A percentile compares a stretch with the other conserved stretches of the same genome.
Conservation (phyloP, 768 basidiomycete species). For the Kondoa subrosea region DNA sequence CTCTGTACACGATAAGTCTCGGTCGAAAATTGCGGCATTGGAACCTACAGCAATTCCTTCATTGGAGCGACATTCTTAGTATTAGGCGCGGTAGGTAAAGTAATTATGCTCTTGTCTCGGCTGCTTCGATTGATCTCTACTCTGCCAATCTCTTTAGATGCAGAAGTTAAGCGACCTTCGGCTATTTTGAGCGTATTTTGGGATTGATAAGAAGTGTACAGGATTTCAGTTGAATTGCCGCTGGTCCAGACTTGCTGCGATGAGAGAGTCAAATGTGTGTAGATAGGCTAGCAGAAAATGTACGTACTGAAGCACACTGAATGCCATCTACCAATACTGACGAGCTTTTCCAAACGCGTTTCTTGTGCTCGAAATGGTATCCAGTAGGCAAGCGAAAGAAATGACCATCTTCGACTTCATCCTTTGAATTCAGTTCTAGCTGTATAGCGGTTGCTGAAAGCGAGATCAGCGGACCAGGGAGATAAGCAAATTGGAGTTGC, state of each 20-base stretch:
- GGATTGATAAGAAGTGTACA: background rate
- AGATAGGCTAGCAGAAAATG: background rate
- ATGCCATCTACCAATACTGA: background rate
- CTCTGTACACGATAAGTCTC: background rate
- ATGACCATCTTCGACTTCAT: too few species aligned
- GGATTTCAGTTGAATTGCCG: background rate
- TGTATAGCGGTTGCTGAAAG: too few species aligned
- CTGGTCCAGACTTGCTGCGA: background rate
- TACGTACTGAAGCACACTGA: background rate
- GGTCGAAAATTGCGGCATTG: background rate
- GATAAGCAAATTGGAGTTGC: too few species aligned
- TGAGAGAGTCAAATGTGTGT: background rate
- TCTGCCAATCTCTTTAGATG: background rate
- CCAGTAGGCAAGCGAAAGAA: too few species aligned
- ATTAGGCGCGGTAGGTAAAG: background rate
- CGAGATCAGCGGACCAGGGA: too few species aligned
- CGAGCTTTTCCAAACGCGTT: too few species aligned
- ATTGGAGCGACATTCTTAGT: background rate
- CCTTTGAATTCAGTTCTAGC: too few species aligned
- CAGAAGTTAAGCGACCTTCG: background rate
- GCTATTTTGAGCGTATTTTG: background rate
- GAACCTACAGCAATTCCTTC: background rate
- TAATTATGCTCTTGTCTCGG: background rate
- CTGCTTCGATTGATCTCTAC: background rate
- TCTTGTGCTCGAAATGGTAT: too few species aligned